phyloP scores from a whole-genome alignment of 2,329 filamentous ascomycete genomes.

The Phaeosphaeria sp. region DNA sequence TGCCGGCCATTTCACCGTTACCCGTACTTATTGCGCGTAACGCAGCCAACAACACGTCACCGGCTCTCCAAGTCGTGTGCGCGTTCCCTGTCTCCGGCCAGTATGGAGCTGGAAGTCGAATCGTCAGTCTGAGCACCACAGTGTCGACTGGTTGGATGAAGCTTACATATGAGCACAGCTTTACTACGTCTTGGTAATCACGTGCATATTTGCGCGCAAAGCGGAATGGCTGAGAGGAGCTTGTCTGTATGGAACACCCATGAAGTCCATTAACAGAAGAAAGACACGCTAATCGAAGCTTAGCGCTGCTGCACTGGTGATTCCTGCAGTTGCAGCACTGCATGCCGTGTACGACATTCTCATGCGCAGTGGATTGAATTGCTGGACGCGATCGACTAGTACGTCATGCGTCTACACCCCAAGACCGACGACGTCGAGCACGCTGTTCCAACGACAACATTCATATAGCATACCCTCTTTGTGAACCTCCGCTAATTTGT shows the following conservation, averaged over 20 bases:
- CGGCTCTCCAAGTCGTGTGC: slow-evolving; percentile 58
- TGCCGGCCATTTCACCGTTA: slow-evolving; percentile 40
- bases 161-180: slow-evolving; percentile 50
- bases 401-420: not conserved
- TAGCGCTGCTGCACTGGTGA: slow-evolving; percentile 57
- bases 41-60: slow-evolving; percentile 12
- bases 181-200: slow-evolving; percentile 68
- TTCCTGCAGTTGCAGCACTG: slow-evolving; percentile 69
- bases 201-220: slow-evolving; percentile 69
- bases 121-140: slow-evolving; percentile 49
- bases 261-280: not conserved
- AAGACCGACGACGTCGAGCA: not conserved
- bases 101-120: slow-evolving; percentile 62
- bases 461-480: not conserved
- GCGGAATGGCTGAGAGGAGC: slow-evolving; percentile 68
- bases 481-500: not conserved
- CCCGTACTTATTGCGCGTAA: slow-evolving; percentile 18
- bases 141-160: not conserved
- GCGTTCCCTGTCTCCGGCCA: slow-evolving; percentile 63
- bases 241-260: slow-evolving; percentile 43
- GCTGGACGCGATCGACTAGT: not conserved
- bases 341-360: slow-evolving; percentile 46
- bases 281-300: not conserved
- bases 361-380: not conserved
- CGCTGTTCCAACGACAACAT: not conserved